Evolutionary conservation across 2,329 filamentous ascomycete genomes (phyloP), one percentile per base, ranked within the genome.

Genomic region (Colletotrichum sidae): DNA sequence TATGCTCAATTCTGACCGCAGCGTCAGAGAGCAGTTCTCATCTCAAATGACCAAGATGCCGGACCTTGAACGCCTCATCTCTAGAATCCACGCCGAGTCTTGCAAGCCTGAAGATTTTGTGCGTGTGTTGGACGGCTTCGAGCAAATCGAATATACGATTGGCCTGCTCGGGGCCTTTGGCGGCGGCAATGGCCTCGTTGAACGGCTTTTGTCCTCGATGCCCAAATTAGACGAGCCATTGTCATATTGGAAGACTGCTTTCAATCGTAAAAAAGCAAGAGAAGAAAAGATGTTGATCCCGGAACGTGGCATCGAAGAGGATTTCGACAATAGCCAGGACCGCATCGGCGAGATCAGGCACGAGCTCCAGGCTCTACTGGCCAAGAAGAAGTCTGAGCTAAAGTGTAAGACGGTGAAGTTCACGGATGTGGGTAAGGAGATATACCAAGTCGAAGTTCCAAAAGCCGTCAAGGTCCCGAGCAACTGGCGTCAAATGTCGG

Each of bases 81-180:
- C 96, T 34, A 91, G 96, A 8, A 91, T 99, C 10, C 96, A 99
- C 73, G 96, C 96, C 1, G 92, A 93, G 1, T 89, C 89, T n/a
- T 97, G 94, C 80, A 93, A 90, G 73, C 88, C 94, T 0, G 92
- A 96, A 61, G 96, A 99, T 75, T 99, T 99, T 76, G 89, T 98
- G 50, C 92, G 90, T 52, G 95, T 98, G 0, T 83, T 99, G 0
- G 94, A 98, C 76, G 96, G 96, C 0, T 99, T 97, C 71, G 96
- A 98, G 80, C 95, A 97, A 78, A 98, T 99, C 50, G 94, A 97
- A 68, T 96, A 97, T 76, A 97, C 94, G 1, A 93, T 97, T 85
- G 87, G 88, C 55, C 84, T 98, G 25, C 85, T 98, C 1, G 84
- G 86, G 51, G 85, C 90, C 8, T 92, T 92, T 71, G 88, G 90